phyloP scores from a whole-genome alignment of 2,329 filamentous ascomycete genomes.

The Fusarium neocosmosporiellum region DNA sequence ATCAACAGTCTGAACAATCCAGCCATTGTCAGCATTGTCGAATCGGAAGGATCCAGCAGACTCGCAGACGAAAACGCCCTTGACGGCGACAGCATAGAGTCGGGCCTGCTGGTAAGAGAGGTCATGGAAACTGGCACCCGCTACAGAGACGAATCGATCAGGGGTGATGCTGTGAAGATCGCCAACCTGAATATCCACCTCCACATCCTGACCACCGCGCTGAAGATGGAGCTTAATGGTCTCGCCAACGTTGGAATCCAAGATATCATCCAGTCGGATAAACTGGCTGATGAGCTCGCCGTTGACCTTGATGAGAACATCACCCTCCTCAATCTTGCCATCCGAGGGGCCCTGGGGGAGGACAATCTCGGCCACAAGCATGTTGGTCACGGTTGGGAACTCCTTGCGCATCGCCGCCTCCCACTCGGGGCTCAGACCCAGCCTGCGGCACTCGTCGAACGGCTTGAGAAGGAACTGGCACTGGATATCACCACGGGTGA shows the following conservation, averaged over 20 bases:
- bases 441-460: constrained; percentile 93
- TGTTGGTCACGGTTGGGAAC: constrained; percentile 93
- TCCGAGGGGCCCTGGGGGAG: constrained; percentile 91
- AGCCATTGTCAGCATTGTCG: constrained; percentile 89
- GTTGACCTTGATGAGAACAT: constrained; percentile 93
- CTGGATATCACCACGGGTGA: constrained; percentile 96
- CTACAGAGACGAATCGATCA: constrained; percentile 93
- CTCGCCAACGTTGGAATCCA: constrained; percentile 86
- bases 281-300: constrained; percentile 94
- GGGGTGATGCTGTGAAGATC: constrained; percentile 96
- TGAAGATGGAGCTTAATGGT: constrained; percentile 86
- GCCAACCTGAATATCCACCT: constrained; percentile 85
- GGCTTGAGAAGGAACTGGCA: constrained; percentile 97
- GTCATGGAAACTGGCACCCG: constrained; percentile 94
- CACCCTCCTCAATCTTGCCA: constrained; percentile 89
- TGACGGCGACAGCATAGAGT: constrained; percentile 90
- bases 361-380: constrained; percentile 96
- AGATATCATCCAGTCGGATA: constrained; percentile 87
- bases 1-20: constrained; percentile 92
- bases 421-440: constrained; percentile 87
- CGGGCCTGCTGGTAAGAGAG: constrained; percentile 98
- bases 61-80: constrained; percentile 95
- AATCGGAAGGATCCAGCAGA: constrained; percentile 95
- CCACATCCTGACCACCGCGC: constrained; percentile 86
- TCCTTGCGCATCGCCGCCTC: constrained; percentile 84